Evolutionary conservation across 805 yeast species (phyloP), one percentile per base, ranked within the genome.

Genomic region (Barnettozyma californica): DNA sequence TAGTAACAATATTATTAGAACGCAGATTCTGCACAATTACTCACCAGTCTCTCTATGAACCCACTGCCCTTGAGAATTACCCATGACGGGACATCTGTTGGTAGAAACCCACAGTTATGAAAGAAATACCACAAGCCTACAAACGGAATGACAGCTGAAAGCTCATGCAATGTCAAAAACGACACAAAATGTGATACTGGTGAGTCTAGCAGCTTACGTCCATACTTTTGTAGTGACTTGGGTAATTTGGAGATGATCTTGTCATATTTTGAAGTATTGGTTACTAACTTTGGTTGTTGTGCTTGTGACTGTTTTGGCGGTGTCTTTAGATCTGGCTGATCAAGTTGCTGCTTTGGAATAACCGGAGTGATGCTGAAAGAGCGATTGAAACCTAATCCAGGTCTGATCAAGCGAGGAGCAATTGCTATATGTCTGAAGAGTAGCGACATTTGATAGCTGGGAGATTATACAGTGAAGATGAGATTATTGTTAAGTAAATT

Each of bases 141-240:
- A 43, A 87, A 68, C 1, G 95, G 95, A 26, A 77, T 74, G 3
- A 87, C 72, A 2, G 95, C 95, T 0, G 91, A 75, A 38, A 87
- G 53, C 59, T 87, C 95, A 59, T 87, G 95, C 13, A 87, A 68
- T 4, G 86, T 61, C 6, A 86, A 54, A 56, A 87, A 87, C 2
- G 90, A 71, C 0, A 84, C 72, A 11, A 83, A 69, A 60, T 81
- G 81, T 1, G 84, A 69, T 4, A 79, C 64, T 1, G 89, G 89
- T 0, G 86, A 81, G 43, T 71, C 60, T 18, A 73, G 65, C 50
- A 83, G 71, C 44, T 73, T 69, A 7, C 62, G 61, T 1, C 83
- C 78, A 53, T 78, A 78, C 13, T 76, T 77, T 21, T 71, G 68
- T 45, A 82, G 61, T 38, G 74, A 67, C 42, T 65, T 69, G 5